Base-by-base conservation (phyloP, 768 basidiomycete genomes). In the Leucocoprinus birnbaumii region DNA sequence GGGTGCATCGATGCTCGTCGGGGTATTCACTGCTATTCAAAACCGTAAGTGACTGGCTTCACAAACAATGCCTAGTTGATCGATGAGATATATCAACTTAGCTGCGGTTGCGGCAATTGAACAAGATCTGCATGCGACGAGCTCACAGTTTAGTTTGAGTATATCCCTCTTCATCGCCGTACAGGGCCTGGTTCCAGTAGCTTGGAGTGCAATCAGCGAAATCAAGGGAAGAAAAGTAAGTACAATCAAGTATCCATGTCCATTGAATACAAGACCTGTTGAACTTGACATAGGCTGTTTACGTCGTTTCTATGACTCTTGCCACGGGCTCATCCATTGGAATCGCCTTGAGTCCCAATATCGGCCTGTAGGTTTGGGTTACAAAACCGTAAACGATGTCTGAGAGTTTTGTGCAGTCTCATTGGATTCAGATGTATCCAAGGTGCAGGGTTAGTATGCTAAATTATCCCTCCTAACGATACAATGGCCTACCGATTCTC, bases 161-260 rank as follows among this genome's bases (percentile, higher is more conserved):
- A 71, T 91, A 14, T 84, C 88, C 0, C 59, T 86, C 16, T 92
- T 89, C 66, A 87, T 90, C 52, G 68, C 85, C 3, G 63, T 89
- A 7, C 91, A 92, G 66, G 90, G 91, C 2, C 66, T 71, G 11
- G 67, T 84, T 50, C 91, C 90, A 0, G 61, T 89, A 9, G 41
- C 86, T 3, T 91, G 90, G 89, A 80, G 76, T 53, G 79, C 82
- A 0, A 68, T 86, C 19, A 86, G 85, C 53, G 91, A 93, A 66
- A 80, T 92, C 31, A 84, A 82, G 63, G 91, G 90, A 7, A 74
- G 90, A 53, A 91, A 85, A 75, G 84, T 84, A 58, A 75, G 11
- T 31, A n/a, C n/a, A n/a, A n/a, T n/a, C n/a, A n/a, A n/a, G n/a
- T n/a, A n/a, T n/a, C n/a, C n/a, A n/a, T n/a, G n/a, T n/a, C n/a